Evolutionary conservation across 169 alveolate genomes (phyloP), one percentile per base, ranked within the genome.

Genomic region (Plasmodium relictum): DNA sequence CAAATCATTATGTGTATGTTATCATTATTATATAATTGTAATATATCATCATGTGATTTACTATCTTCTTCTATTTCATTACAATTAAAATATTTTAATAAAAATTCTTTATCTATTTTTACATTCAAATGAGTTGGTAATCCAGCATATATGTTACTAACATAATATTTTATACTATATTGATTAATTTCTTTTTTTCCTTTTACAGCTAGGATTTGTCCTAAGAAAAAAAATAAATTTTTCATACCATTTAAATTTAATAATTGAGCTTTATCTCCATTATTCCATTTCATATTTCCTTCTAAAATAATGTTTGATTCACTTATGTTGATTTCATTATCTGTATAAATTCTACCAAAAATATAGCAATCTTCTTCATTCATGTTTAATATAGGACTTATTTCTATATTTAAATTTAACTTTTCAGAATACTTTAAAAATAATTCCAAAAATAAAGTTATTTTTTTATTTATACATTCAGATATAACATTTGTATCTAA

Each of bases 161-260:
- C 92, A 41, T 69, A 85, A 58, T 85, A 85, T 70, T 85, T 85
- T 71, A 70, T 85, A 70, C 87, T 85, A 42, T 45, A 85, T 52
- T 85, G 92, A 73, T 85, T 71, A 18, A 85, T 85, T 85, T 85
- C 92, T 70, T 71, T 85, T 50, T 85, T 85, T 24, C 92, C 92
- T 41, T 85, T 85, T 71, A 85, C 70, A 50, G 88, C 87, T 85
- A 85, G 58, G n/a, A 85, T 85, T 70, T 85, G 92, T 4, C 92
- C 92, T 63, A 71, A 71, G 70, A 85, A 85, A 58, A 72, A 85
- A 54, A 73, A 85, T 85, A 85, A 9, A 59, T 70, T 68, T 85
- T 71, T 85, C 70, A 85, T 85, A 63, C 59, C 42, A 58, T 45
- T 70, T 58, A 85, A 45, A 59, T 85, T 85, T 70, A 85, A 73